Evolutionary conservation across 805 yeast species (phyloP).

Genomic region (Starmerella sirachaensis): DNA sequence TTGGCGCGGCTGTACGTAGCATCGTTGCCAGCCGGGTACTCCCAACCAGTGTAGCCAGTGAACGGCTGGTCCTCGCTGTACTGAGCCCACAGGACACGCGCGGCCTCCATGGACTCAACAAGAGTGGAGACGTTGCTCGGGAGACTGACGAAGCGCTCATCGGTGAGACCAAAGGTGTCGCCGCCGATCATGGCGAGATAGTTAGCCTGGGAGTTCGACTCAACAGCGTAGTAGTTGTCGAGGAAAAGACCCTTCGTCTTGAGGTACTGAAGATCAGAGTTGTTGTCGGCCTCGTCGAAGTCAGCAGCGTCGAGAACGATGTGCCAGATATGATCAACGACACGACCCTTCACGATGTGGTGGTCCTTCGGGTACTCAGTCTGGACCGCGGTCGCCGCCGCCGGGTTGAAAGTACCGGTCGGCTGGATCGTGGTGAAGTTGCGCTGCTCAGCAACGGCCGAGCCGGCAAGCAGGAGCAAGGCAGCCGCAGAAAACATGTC

Average conservation of each 20-base stretch:
- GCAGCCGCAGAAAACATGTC: conserved; percentile 18
- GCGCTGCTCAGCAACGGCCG: conserved; percentile 22
- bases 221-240: conserved; percentile 41
- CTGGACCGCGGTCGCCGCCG: conserved; percentile 26
- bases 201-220: conserved; percentile 47
- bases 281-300: conserved; percentile 39
- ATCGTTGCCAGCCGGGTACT: conserved; percentile 33
- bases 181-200: conserved; percentile 41
- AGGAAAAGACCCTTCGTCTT: conserved; percentile 36
- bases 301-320: conserved; percentile 44
- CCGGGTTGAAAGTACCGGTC: conserved; percentile 24
- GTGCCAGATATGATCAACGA: conserved; percentile 26
- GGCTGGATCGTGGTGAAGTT: conserved; percentile 24
- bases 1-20: conserved; percentile 42
- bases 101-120: conserved; percentile 38
- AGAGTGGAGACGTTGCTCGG: conserved; percentile 39
- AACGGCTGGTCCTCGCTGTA: conserved; percentile 44
- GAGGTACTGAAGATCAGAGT: conserved; percentile 35
- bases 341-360: conserved; percentile 25
- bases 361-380: conserved; percentile 25
- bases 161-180: conserved; percentile 39
- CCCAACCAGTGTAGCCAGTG: conserved; percentile 40
- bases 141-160: conserved; percentile 35
- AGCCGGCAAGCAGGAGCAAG: conserved; percentile 19
- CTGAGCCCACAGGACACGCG: conserved; percentile 41